Percentiles rank a stretch among this genome's conserved stretches.
Evolutionary conservation across 345 rosid species (phyloP).

Genomic region (Luvunga scandens): DNA sequence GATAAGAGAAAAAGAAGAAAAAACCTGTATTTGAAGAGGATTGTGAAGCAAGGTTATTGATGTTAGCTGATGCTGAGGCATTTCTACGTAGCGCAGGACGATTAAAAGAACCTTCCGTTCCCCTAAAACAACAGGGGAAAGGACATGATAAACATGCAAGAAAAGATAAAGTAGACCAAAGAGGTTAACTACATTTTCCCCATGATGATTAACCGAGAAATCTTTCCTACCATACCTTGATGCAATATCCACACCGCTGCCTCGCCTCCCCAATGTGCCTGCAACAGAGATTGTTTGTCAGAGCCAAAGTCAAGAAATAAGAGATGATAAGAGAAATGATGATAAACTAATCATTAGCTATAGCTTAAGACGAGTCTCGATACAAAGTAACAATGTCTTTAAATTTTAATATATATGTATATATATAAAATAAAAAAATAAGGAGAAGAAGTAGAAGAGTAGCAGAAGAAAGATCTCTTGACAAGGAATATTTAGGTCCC

Average conservation of each 20-base stretch:
- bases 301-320: background rate
- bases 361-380: background rate
- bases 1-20: background rate
- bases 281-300: constrained; percentile 20
- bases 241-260: constrained; percentile 62
- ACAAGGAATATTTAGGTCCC: background rate
- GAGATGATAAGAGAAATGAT: background rate
- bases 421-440: background rate
- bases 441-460: background rate
- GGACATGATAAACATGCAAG: constrained; percentile 1
- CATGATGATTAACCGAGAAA: background rate
- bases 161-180: background rate
- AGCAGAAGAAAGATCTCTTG: background rate
- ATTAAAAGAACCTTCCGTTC: constrained; percentile 43
- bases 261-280: constrained; percentile 70
- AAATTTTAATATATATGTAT: too few relatives aligned
- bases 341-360: background rate
- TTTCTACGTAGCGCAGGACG: constrained; percentile 60
- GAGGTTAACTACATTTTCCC: background rate
- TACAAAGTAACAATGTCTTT: background rate
- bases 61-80: constrained; percentile 68
- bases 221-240: constrained; percentile 44
- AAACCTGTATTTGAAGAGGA: constrained; percentile 53
- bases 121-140: constrained; percentile 30
- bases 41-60: constrained; percentile 47